phyloP scores from a whole-genome alignment of 305 asterid species.

The Solanum chacoense region DNA sequence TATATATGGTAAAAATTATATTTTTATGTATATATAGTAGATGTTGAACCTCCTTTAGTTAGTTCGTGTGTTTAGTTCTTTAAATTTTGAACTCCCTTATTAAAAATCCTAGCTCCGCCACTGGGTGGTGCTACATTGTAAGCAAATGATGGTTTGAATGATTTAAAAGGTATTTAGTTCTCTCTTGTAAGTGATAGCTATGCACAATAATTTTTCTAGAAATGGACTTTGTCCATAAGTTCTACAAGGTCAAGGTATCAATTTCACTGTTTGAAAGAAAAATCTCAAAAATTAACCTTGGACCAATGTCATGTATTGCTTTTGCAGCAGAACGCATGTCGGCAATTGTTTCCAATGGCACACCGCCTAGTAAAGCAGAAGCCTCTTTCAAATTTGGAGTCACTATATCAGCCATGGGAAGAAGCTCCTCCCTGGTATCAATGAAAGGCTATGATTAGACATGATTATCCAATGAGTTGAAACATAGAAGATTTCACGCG shows the following conservation, averaged over 20 bases:
- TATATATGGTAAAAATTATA: no score
- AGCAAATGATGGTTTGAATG: not conserved
- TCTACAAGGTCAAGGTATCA: not conserved
- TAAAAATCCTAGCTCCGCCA: no score
- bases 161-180: not conserved
- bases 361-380: constrained; percentile 72
- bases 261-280: not conserved
- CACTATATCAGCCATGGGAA: constrained; percentile 82
- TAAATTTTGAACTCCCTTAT: no score
- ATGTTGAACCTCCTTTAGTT: no score
- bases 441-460: not conserved
- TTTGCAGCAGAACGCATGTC: constrained; percentile 95
- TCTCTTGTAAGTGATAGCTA: not conserved
- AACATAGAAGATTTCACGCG: not conserved
- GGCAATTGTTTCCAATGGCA: constrained; percentile 49
- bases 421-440: constrained; percentile 63
- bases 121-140: not conserved
- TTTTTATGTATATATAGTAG: no score
- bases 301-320: constrained; percentile 65
- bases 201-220: not conserved
- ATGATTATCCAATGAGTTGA: not conserved
- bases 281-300: constrained; percentile 42
- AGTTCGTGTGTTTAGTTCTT: no score
- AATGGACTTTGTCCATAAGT: not conserved
- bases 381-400: constrained; percentile 91